Conservation (phyloP, 805 yeast genomes). For the Suhomyces faveliae region DNA sequence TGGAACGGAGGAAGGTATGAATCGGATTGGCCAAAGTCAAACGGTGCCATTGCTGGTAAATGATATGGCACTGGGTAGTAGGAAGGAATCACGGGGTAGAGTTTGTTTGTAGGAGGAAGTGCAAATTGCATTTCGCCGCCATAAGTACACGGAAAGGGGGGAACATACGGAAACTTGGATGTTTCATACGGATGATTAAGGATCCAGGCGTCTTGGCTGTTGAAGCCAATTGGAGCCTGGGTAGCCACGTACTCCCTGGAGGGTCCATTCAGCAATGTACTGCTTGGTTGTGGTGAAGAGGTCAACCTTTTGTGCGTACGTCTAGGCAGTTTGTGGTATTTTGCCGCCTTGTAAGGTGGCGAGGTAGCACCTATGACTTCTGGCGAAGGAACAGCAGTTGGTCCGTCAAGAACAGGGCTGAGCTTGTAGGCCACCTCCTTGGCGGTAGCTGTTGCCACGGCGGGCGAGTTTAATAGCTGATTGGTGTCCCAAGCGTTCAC, state of each 20-base stretch:
- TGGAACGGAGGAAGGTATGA: background rate
- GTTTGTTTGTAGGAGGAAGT: background rate
- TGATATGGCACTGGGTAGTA: background rate
- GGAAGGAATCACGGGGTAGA: background rate
- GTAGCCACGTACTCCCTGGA: background rate
- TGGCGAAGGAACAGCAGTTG: slow-evolving; percentile 1
- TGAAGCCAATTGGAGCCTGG: background rate
- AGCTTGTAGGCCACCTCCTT: slow-evolving; percentile 10
- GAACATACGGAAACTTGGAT: background rate
- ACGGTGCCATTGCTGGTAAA: background rate
- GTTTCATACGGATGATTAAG: background rate
- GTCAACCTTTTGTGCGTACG: background rate
- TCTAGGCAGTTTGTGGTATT: background rate
- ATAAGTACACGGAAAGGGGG: background rate
- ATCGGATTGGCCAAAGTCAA: background rate
- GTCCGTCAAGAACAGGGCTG: background rate
- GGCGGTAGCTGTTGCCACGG: background rate
- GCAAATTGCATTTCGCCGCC: background rate
- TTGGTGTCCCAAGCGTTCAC: slow-evolving; percentile 10
- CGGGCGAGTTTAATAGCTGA: background rate
- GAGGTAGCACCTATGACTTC: background rate
- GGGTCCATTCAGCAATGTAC: background rate
- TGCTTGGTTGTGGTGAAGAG: background rate
- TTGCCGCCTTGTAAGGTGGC: background rate
- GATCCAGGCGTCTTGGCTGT: background rate